Evolutionary conservation across 768 basidiomycete species (phyloP), one percentile per base, ranked within the genome.

Genomic region (Tricholoma terreum): DNA sequence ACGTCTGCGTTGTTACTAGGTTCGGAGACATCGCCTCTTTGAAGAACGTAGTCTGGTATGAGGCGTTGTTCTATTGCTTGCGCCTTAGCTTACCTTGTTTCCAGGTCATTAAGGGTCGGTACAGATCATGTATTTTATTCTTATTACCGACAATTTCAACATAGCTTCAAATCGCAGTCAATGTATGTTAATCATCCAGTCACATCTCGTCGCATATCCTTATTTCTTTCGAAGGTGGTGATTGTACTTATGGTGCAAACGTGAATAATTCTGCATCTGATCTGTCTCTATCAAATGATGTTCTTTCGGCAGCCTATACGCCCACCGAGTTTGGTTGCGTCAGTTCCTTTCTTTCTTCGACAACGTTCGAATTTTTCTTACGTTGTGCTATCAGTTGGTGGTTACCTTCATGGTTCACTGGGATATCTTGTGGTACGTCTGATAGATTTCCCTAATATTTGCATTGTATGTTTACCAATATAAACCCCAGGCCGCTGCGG

Each of bases 291-390:
- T 22, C 17, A 27, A n/a, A 55, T 49, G 31, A 52, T 12, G 21
- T 21, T 12, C 6, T 33, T 45, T 49, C 21, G 17, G 15, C 35
- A 79, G 79, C 58, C 60, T 80, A 21, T 81, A 81, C 49, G 71
- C 77, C 6, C 70, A 71, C 56, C 74, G 80, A 3, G 75, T 80
- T 7, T 80, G 79, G 78, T 65, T 76, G 49, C 74, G 79, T 81
- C 53, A 66, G 79, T 77, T 8, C 17, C 22, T 49, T 45, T 45
- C 56, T 7, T 50, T 34, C 27, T 34, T 30, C 17, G 2, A 19
- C 14, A 24, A 31, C 3, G 4, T 49, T 55, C 46, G n/a, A n/a
- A 33, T 52, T 27, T n/a, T 15, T 49, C n/a, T 24, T 3, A 19
- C 9, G 22, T 33, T 45, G 53, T 36, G 40, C n/a, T 1, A 52